phyloP scores from a whole-genome alignment of 371 early-diverging fungal species.

The Phascolomyces articulosus region DNA sequence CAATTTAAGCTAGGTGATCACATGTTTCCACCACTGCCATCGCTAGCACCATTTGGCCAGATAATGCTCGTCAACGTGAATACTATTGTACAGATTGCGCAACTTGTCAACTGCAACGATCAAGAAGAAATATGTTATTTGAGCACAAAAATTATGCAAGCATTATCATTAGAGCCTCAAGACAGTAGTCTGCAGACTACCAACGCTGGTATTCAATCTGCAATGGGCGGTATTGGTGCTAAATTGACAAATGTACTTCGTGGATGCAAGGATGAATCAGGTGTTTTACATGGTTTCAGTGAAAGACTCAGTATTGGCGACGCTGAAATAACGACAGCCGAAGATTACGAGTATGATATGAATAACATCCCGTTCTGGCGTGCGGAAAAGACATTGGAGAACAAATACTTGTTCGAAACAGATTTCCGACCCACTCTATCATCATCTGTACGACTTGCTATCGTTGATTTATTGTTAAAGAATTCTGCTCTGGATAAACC shows the following conservation, averaged over 20 bases:
- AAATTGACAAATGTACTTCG: slow-evolving; percentile 76
- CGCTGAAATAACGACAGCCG: slow-evolving; percentile 46
- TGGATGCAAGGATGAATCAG: slow-evolving; percentile 59
- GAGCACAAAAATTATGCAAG: slow-evolving; percentile 72
- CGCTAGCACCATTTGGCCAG: slow-evolving; percentile 78
- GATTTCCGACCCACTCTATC: slow-evolving; percentile 22
- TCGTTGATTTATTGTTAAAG: slow-evolving; percentile 70
- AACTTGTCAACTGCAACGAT: slow-evolving; percentile 62
- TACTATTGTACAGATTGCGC: slow-evolving; percentile 73
- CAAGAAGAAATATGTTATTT: slow-evolving; percentile 76
- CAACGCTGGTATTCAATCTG: slow-evolving; percentile 17
- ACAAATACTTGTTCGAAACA: slow-evolving; percentile 22
- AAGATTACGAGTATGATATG: slow-evolving; percentile 49
- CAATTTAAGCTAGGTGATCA: slow-evolving; percentile 31
- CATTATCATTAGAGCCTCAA: slow-evolving; percentile 67
- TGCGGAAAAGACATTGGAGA: slow-evolving; percentile 26
- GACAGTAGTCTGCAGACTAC: slow-evolving; percentile 15
- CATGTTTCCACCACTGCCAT: slow-evolving; percentile 34
- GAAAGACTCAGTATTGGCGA: slow-evolving; percentile 72
- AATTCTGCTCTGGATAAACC: slow-evolving; percentile 51
- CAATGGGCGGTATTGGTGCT: slow-evolving; percentile 48
- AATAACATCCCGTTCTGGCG: slow-evolving; percentile 54
- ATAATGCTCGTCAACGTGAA: slow-evolving; percentile 70
- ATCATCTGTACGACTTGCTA: slow-evolving; percentile 68
- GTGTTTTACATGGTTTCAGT: slow-evolving; percentile 79